Base-by-base conservation (phyloP, 805 yeast species). In the Osmozyma mogii region DNA sequence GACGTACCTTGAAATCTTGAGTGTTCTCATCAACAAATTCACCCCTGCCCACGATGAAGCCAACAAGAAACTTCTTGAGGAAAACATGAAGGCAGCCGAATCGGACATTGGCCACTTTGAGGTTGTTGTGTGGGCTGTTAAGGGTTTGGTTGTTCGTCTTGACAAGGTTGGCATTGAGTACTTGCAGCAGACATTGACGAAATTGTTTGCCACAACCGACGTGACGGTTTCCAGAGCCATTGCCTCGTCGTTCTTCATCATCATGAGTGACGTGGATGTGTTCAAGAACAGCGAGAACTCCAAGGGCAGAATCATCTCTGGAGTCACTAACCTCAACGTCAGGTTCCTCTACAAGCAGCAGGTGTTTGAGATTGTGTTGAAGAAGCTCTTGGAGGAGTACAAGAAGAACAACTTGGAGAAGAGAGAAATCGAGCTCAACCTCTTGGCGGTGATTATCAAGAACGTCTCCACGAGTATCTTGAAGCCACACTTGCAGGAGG, bases 291-390 rank as follows among this genome's bases (percentile, higher is more conserved):
- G 54, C 18, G 40, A 45, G 5, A 35, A 30, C 17, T 34, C 46
- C n/a, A 42, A 44, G 22, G 38, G 39, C 10, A 64, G 48, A 41
- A 50, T 46, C 22, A 65, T 58, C 5, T 66, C 66, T 16, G 59
- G 59, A n/a, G 70, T 68, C 1, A 51, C 51, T 37, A 75, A 75
- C 38, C 65, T 81, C 32, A 73, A 77, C 35, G 70, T 80, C 12
- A 70, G 82, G 35, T 52, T 71, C 25, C 62, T 92, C 15, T 84
- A 81, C 65, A 85, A 85, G 49, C 98, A 92, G 47, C 77, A 77
- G 39, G 65, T 84, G 15, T 84, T 85, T 49, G 72, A 74, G 35
- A 56, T 64, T 6, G 58, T 75, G 1, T 63, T 84, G 5, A 81
- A 82, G 0, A 52, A 50, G 17, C 49, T 85, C 18, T 71, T 80